Evolutionary conservation across 2,329 filamentous ascomycete species (phyloP).

Genomic region (Alternaria alternata): DNA sequence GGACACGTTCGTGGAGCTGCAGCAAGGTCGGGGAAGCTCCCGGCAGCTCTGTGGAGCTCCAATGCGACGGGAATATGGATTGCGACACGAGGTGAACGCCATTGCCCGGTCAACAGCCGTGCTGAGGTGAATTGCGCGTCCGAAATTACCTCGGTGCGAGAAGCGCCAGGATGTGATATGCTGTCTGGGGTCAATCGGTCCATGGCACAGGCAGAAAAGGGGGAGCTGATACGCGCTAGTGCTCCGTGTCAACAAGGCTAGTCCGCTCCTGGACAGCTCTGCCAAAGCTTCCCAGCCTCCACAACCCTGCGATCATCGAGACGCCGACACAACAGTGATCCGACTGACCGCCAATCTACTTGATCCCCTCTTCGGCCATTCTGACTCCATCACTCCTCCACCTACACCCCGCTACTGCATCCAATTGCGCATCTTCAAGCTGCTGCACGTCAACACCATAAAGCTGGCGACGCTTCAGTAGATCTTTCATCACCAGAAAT

Average conservation of each 20-base stretch:
- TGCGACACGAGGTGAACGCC: slow-evolving; percentile 17
- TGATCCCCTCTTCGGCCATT: slow-evolving; percentile 43
- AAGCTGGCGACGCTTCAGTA: slow-evolving; percentile 44
- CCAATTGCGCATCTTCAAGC: slow-evolving; percentile 48
- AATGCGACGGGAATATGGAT: slow-evolving; percentile 14
- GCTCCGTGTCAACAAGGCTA: slow-evolving; percentile 30
- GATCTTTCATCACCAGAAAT: slow-evolving; percentile 24
- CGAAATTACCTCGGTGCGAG: slow-evolving; percentile 36
- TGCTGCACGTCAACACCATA: slow-evolving; percentile 36
- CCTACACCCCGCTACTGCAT: slow-evolving; percentile 48
- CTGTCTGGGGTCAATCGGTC: slow-evolving; percentile 9
- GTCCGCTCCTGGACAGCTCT: slow-evolving; percentile 35
- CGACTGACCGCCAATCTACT: slow-evolving; percentile 46
- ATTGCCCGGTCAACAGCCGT: slow-evolving; percentile 40
- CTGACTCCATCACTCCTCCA: slow-evolving; percentile 47
- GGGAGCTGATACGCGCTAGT: slow-evolving; percentile 37
- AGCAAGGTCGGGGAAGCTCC: slow-evolving; percentile 27
- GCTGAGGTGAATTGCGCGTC: slow-evolving; percentile 26
- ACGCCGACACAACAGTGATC: slow-evolving; percentile 39
- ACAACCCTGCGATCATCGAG: slow-evolving; percentile 27
- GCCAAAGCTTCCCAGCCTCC: slow-evolving; percentile 27
- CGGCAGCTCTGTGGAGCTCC: slow-evolving; percentile 24
- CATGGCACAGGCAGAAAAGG: slow-evolving; percentile 26
- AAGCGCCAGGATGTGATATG: slow-evolving; percentile 15
- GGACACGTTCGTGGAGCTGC: slow-evolving; percentile 27